Conservation (phyloP, 352 stramenopile genomes). For the Phytophthora meadii region DNA sequence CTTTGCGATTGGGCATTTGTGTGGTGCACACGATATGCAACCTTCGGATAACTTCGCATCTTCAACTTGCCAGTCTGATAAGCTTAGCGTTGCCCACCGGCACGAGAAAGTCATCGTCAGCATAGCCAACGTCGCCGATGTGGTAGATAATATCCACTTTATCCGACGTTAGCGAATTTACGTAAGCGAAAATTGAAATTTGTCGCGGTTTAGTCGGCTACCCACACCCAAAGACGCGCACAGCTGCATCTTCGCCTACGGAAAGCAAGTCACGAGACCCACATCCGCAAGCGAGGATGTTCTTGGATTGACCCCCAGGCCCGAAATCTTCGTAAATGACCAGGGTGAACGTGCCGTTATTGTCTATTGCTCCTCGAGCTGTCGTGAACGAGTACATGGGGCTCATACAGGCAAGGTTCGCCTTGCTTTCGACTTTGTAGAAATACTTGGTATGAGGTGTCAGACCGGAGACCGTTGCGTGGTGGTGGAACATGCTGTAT, state of each 20-base stretch:
- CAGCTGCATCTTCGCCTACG: no score
- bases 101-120: slow-evolving; percentile 34
- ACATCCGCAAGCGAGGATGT: background rate
- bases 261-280: no score
- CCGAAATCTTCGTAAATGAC: background rate
- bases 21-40: slow-evolving; percentile 2
- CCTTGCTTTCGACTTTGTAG: background rate
- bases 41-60: slow-evolving; percentile 5
- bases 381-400: background rate
- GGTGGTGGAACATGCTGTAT: background rate
- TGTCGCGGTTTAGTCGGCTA: no score
- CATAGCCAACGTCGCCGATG: slow-evolving; percentile 53
- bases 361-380: background rate
- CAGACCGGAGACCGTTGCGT: background rate
- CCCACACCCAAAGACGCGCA: no score
- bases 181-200: background rate
- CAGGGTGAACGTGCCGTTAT: background rate
- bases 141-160: background rate
- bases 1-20: slow-evolving; percentile 12
- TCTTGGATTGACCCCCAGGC: background rate
- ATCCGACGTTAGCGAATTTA: background rate
- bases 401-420: background rate
- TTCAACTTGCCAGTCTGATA: background rate
- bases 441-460: background rate
- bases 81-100: background rate